Conservation (phyloP, 768 basidiomycete species). For the Boletus sp. region DNA sequence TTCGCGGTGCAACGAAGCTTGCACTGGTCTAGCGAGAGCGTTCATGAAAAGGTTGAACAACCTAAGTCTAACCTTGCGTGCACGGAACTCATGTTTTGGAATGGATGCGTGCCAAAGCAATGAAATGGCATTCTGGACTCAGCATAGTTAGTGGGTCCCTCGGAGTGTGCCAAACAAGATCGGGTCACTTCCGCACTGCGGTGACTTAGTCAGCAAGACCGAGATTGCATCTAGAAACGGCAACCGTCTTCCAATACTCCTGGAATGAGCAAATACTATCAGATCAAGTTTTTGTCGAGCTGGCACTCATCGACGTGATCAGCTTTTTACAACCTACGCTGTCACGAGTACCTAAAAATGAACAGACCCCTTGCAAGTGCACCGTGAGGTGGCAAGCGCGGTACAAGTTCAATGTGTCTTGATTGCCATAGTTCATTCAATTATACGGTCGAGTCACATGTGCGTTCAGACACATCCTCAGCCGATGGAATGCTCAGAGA, state of each 20-base stretch:
- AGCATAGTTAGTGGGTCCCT: no score
- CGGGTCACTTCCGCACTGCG: no score
- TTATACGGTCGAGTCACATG: background rate
- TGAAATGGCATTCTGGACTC: slow-evolving; percentile 1
- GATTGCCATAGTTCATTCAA: background rate
- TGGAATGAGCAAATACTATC: no score
- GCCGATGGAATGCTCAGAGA: background rate
- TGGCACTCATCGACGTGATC: no score
- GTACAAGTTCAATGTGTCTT: background rate
- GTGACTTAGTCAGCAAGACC: no score
- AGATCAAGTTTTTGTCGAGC: no score
- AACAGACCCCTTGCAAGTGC: background rate
- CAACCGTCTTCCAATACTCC: no score
- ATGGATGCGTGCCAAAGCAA: background rate
- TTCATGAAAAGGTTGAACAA: background rate
- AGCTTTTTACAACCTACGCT: background rate
- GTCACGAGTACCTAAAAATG: background rate
- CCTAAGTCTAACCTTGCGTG: background rate
- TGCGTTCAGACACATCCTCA: background rate
- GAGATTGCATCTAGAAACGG: no score
- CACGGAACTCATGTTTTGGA: background rate
- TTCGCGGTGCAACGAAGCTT: background rate
- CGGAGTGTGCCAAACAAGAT: no score
- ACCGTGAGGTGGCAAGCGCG: background rate
- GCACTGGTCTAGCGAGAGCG: background rate